These are phyloP conservation scores for Colletotrichum higginsianum DNA, from an alignment of 2,329 filamentous ascomycete genomes.

Conservation along the genomic window DNA sequence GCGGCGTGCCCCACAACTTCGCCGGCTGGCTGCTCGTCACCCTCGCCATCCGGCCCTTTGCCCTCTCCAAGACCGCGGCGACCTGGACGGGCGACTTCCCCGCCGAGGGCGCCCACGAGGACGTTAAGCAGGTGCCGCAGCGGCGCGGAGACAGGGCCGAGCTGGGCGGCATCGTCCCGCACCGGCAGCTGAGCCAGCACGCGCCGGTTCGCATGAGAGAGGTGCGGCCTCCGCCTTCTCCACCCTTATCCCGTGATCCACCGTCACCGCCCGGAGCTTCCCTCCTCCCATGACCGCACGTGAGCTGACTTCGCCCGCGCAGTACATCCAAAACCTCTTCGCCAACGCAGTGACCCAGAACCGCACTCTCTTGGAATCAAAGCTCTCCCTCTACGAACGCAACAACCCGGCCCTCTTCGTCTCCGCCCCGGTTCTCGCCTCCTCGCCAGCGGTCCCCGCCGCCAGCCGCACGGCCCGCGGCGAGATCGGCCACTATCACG, in stretches of 20 bases:
- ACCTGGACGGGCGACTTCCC: constrained; percentile 35
- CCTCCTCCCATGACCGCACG: neutral
- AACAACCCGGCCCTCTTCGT: constrained; percentile 49
- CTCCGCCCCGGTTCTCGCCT: neutral
- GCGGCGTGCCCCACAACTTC: constrained; percentile 60
- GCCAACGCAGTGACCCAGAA: constrained; percentile 46
- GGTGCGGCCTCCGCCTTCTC: neutral
- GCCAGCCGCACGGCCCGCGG: constrained; percentile 37
- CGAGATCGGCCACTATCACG: constrained; percentile 57
- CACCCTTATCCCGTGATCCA: neutral
- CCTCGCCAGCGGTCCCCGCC: neutral
- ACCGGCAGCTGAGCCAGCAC: constrained; percentile 37
- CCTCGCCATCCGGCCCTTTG: constrained; percentile 35
- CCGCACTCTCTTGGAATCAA: constrained; percentile 46
- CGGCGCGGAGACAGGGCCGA: constrained; percentile 13
- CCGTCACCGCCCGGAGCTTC: too few species aligned
- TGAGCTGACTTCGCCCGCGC: neutral
- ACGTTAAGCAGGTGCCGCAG: constrained; percentile 8
- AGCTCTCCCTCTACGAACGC: constrained; percentile 52
- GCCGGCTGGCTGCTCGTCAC: constrained; percentile 55
- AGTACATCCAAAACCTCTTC: constrained; percentile 35
- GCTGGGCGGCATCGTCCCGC: constrained; percentile 35
- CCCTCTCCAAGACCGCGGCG: constrained; percentile 19
- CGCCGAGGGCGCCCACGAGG: constrained; percentile 4
- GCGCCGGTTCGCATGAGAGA: constrained; percentile 37